A percentile compares a stretch with the other conserved stretches of the same genome.
Evolutionary conservation across 2,329 filamentous ascomycete species (phyloP).

Genomic region (Xylariaceae sp.): DNA sequence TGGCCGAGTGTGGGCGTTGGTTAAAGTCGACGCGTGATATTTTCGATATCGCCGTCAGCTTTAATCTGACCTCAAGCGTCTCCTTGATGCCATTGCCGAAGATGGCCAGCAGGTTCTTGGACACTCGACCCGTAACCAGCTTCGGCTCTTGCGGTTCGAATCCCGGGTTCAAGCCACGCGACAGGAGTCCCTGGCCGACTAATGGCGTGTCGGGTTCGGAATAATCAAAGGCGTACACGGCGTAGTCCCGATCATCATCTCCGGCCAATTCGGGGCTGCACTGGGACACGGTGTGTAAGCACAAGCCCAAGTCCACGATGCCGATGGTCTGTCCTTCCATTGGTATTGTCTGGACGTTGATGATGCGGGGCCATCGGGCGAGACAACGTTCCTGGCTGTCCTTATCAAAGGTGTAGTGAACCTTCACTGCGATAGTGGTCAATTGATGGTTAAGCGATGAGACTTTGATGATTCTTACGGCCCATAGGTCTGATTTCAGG

Average conservation of each 20-base stretch:
- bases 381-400: slow-evolving; percentile 85
- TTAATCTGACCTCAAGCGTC: slow-evolving; percentile 88
- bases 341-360: slow-evolving; percentile 73
- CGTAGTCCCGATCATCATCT: slow-evolving; percentile 74
- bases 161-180: slow-evolving; percentile 60
- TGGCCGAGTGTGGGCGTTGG: slow-evolving; percentile 17
- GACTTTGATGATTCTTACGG: slow-evolving; percentile 45
- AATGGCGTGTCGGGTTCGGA: slow-evolving; percentile 90
- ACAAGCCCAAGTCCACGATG: slow-evolving; percentile 79
- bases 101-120: slow-evolving; percentile 76
- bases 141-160: slow-evolving; percentile 43
- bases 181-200: slow-evolving; percentile 93
- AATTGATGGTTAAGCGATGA: slow-evolving; percentile 14
- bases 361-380: slow-evolving; percentile 72
- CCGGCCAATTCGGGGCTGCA: slow-evolving; percentile 80
- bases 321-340: slow-evolving; percentile 81
- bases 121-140: slow-evolving; percentile 84
- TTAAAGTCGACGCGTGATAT: slow-evolving; percentile 30
- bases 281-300: slow-evolving; percentile 72
- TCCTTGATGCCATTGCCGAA: slow-evolving; percentile 80
- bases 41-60: slow-evolving; percentile 71
- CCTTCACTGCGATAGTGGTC: slow-evolving; percentile 64
- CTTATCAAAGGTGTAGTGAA: slow-evolving; percentile 92
- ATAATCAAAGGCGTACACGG: slow-evolving; percentile 95
- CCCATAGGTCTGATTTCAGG: slow-evolving; percentile 60